These are phyloP conservation scores for Candida multigemmis DNA, from an alignment of 805 yeast genomes.

Conservation along the genomic window DNA sequence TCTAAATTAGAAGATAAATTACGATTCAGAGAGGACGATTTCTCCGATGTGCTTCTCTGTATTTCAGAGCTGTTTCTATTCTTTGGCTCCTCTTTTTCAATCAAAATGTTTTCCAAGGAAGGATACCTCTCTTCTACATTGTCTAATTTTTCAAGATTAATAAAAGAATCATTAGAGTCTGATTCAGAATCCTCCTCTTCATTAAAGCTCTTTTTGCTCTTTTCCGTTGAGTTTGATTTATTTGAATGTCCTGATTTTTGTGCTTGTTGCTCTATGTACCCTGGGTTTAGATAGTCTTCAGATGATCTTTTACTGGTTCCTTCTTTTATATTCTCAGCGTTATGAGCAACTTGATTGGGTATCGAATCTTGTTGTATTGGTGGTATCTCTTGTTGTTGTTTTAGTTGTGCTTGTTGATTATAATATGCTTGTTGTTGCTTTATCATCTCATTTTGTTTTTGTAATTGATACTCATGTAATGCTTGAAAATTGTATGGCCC, in stretches of 20 bases:
- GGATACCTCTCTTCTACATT: slow-evolving; percentile 46
- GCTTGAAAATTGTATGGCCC: slow-evolving; percentile 54
- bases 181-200: slow-evolving; percentile 1
- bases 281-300: too few species aligned
- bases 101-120: slow-evolving; percentile 27
- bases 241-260: not conserved
- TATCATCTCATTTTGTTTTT: slow-evolving; percentile 22
- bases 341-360: not conserved
- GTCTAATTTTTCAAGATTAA: slow-evolving; percentile 31
- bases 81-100: too few species aligned
- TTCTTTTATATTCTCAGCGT: not conserved
- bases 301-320: slow-evolving; percentile 1
- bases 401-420: slow-evolving; percentile 28
- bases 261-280: not conserved
- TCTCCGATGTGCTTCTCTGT: too few species aligned
- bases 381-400: slow-evolving; percentile 7
- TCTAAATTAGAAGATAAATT: too few species aligned
- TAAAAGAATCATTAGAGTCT: slow-evolving; percentile 12
- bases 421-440: slow-evolving; percentile 30
- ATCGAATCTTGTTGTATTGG: slow-evolving; percentile 1
- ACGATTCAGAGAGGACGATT: too few species aligned
- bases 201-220: not conserved
- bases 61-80: too few species aligned
- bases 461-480: slow-evolving; percentile 41
- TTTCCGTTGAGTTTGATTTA: too few species aligned